Percentiles rank a stretch among this genome's conserved stretches.
Conservation (phyloP, 2,329 filamentous ascomycete species). For the Colletotrichum karsti region DNA sequence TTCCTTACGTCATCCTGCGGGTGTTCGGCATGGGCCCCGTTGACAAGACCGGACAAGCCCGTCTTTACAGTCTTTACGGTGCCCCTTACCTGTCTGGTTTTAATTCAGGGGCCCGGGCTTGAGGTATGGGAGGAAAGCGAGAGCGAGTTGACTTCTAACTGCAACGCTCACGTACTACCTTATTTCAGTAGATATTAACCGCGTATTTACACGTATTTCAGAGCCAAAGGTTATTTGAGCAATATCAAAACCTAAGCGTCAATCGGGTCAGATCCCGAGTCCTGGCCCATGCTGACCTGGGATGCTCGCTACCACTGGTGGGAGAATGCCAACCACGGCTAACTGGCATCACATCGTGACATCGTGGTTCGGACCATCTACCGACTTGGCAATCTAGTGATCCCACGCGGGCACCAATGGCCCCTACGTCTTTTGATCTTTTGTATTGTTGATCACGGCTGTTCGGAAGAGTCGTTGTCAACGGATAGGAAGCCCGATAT, state of each 20-base stretch:
- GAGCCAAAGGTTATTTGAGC: background rate
- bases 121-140: background rate
- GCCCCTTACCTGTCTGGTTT: background rate
- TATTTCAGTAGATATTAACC: background rate
- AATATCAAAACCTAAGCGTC: background rate
- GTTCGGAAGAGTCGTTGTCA: background rate
- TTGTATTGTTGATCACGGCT: background rate
- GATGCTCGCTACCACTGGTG: conserved; percentile 1
- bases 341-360: background rate
- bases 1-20: background rate
- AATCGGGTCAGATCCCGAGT: background rate
- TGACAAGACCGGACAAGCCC: background rate
- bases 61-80: background rate
- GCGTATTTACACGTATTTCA: background rate
- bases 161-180: background rate
- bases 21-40: background rate
- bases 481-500: background rate
- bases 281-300: background rate
- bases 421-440: background rate
- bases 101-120: background rate
- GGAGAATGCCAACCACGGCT: background rate
- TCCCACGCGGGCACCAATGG: background rate
- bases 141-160: background rate
- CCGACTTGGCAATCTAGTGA: conserved; percentile 4
- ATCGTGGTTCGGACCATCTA: conserved; percentile 3